phyloP scores from a whole-genome alignment of 768 basidiomycete genomes.

The Cystobasidium tubakii region DNA sequence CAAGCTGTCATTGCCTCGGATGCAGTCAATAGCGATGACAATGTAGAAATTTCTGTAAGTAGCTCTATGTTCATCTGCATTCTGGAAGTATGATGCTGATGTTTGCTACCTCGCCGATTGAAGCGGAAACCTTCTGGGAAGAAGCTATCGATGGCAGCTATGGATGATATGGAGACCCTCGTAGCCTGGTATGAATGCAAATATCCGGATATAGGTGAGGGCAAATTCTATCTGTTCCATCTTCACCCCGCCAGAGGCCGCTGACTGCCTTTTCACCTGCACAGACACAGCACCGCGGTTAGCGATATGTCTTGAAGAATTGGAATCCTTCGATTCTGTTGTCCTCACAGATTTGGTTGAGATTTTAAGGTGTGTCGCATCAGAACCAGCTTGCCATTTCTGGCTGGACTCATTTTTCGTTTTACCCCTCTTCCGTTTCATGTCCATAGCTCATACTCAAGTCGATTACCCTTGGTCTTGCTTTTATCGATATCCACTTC shows the following conservation, averaged over 20 bases:
- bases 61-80: not conserved
- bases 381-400: no score
- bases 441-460: constrained; percentile 1
- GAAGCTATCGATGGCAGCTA: constrained; percentile 21
- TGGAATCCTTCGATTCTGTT: constrained; percentile 36
- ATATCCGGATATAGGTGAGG: not conserved
- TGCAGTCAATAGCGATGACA: not conserved
- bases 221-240: no score
- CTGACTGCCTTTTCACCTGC: not conserved
- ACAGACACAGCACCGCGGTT: constrained; percentile 5
- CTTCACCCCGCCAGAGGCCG: no score
- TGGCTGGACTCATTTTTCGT: no score
- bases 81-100: not conserved
- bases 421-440: no score
- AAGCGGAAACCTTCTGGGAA: not conserved
- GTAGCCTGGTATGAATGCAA: constrained; percentile 26
- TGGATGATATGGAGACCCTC: constrained; percentile 34
- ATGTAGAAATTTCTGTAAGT: not conserved
- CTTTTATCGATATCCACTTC: constrained; percentile 30
- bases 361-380: constrained; percentile 27
- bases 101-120: not conserved
- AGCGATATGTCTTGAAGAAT: constrained; percentile 30
- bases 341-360: constrained; percentile 21
- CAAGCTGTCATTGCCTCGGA: constrained; percentile 13
- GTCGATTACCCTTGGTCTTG: constrained; percentile 23